phyloP scores from a whole-genome alignment of 2,329 filamentous ascomycete genomes.

The Clonostachys chloroleuca region DNA sequence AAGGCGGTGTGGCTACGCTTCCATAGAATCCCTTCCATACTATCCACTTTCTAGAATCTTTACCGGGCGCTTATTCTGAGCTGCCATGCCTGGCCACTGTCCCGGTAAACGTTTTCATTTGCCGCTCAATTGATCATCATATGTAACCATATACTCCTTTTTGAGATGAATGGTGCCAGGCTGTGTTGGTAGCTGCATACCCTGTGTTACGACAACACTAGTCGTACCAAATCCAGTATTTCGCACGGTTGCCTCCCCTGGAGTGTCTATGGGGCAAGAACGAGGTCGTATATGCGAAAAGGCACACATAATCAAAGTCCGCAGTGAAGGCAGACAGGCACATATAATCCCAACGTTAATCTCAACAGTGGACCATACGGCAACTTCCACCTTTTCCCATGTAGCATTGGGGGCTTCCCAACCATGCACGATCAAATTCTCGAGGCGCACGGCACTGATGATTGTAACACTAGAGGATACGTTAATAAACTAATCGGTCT shows the following conservation, averaged over 20 bases:
- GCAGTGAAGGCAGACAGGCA: conserved; percentile 29
- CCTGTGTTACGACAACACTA: conserved; percentile 2
- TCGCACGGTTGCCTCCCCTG: background rate
- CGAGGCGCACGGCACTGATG: conserved; percentile 29
- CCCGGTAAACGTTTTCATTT: too few relatives aligned
- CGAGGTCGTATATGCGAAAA: too few relatives aligned
- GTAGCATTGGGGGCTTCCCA: conserved; percentile 20
- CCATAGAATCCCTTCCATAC: too few relatives aligned
- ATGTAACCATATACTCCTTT: conserved; percentile 1
- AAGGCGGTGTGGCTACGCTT: too few relatives aligned
- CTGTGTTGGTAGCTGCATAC: background rate
- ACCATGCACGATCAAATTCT: conserved; percentile 21
- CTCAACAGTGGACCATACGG: conserved; percentile 33
- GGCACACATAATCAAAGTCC: conserved; percentile 1
- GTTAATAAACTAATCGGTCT: background rate
- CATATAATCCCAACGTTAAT: conserved; percentile 31
- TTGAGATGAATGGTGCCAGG: conserved; percentile 3
- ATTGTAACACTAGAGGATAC: conserved; percentile 21
- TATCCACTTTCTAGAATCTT: too few relatives aligned
- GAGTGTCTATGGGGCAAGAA: too few relatives aligned
- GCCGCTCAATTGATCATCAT: too few relatives aligned
- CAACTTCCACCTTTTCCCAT: conserved; percentile 23
- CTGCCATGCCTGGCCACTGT: too few relatives aligned
- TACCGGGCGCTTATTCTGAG: too few relatives aligned
- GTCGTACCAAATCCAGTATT: conserved; percentile 4